phyloP scores from a whole-genome alignment of 257 asterid species.

The Jaltomata sinuosa region DNA sequence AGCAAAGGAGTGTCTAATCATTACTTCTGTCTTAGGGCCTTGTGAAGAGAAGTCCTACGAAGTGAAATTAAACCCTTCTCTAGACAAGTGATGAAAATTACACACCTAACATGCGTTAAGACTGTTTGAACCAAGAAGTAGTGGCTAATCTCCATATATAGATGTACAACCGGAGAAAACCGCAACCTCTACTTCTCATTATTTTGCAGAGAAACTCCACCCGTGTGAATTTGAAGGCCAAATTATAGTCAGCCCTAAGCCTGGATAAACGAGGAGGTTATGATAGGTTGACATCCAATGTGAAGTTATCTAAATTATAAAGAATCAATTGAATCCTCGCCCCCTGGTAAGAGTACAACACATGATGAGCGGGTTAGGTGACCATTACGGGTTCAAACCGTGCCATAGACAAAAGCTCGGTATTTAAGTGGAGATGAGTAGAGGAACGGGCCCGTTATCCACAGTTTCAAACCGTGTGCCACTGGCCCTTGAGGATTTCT shows the following conservation, averaged over 20 bases:
- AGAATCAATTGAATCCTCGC: neutral
- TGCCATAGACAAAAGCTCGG: neutral
- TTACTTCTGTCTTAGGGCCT: neutral
- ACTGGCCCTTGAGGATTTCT: neutral
- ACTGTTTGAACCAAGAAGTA: neutral
- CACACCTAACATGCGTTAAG: neutral
- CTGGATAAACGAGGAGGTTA: neutral
- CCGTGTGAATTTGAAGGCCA: neutral
- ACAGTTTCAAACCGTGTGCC: neutral
- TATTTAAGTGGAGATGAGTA: neutral
- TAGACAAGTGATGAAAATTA: neutral
- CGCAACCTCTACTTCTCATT: neutral
- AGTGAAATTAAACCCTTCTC: neutral
- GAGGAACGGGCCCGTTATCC: neutral
- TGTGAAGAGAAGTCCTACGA: neutral
- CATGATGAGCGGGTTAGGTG: neutral
- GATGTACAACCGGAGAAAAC: neutral
- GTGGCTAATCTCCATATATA: neutral
- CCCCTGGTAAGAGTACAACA: neutral
- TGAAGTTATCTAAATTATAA: neutral
- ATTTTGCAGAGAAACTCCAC: neutral
- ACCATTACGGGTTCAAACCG: neutral
- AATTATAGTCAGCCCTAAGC: neutral
- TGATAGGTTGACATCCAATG: neutral
- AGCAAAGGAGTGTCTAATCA: neutral